Base-by-base conservation (phyloP, 257 asterid species). In the Fraxinus excelsior region DNA sequence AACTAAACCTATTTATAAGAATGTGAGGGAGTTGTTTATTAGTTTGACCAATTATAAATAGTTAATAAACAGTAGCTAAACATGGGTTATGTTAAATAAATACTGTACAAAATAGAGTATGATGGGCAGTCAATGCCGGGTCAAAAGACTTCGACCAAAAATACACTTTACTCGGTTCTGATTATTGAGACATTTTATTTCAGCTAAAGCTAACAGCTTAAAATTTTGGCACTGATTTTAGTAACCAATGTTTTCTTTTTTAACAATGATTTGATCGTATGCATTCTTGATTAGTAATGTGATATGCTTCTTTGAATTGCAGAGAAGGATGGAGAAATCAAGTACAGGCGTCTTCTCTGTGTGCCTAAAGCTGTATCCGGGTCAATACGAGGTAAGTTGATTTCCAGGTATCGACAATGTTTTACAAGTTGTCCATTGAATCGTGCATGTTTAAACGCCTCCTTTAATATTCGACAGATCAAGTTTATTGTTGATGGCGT, bases 401-500 rank as follows among this genome's bases (percentile, higher is more conserved):
- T 74, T 21, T 38, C 35, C 78, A 74, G 19, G 18, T 40, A 21
- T 67, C 32, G 11, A 10, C 68, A 8, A 62, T 25, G 35, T 9
- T 60, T 23, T 9, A 23, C 7, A 0, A 2, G 31, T 51, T 42
- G 32, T 74, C 56, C 19, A 44, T 71, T 64, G 26, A 34, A 23
- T 60, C 77, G 25, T 10, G 14, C 9, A 56, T 37, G 3, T 19
- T 31, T 25, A 58, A 68, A 60, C 16, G 34, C 21, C 32, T 25
- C 34, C 68, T 62, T 25, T 62, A 23, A 62, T 11, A 19, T 53
- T 53, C 19, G 84, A 79, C 95, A 96, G 99, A 91, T 96, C 80
- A 96, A 96, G 84, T 96, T 93, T 60, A 86, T 96, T 78, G 97
- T 96, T 72, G 98, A 96, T 78, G 99, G 99, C 66, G 38, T 70